These are phyloP conservation scores for Calonectria hongkongensis DNA, from an alignment of 2,329 filamentous ascomycete genomes.

Conservation along the genomic window DNA sequence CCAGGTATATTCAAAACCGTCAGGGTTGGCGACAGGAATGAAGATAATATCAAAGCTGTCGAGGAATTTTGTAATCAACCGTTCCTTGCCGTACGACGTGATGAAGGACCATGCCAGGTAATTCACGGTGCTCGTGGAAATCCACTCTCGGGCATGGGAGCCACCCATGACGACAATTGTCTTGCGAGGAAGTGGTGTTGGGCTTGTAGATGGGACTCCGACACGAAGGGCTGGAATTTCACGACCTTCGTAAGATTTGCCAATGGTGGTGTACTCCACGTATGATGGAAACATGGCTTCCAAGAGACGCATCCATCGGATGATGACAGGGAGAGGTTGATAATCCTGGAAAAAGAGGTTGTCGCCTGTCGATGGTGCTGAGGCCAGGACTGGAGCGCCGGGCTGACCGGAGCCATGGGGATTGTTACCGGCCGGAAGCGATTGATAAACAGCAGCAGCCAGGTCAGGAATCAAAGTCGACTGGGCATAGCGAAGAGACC, in stretches of 20 bases:
- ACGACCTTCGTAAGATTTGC: constrained; percentile 90
- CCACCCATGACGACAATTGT: constrained; percentile 90
- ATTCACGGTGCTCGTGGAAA: constrained; percentile 91
- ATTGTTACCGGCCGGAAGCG: constrained; percentile 53
- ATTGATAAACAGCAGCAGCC: constrained; percentile 82
- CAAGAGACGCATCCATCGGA: constrained; percentile 94
- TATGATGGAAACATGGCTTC: constrained; percentile 92
- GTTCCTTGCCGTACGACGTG: constrained; percentile 85
- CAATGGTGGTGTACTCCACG: constrained; percentile 83
- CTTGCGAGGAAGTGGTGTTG: constrained; percentile 73
- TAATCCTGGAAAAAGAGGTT: constrained; percentile 96
- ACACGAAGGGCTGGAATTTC: constrained; percentile 89
- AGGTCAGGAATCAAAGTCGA: constrained; percentile 87
- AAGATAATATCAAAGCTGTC: constrained; percentile 92
- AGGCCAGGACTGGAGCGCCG: constrained; percentile 55
- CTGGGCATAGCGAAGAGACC: constrained; percentile 82
- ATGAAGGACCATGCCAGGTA: constrained; percentile 94
- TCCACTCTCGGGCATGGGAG: constrained; percentile 97
- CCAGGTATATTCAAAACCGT: constrained; percentile 97
- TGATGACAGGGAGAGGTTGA: constrained; percentile 87
- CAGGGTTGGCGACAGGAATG: constrained; percentile 91
- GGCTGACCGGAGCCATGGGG: constrained; percentile 50
- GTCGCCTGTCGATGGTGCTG: constrained; percentile 65
- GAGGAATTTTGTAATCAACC: constrained; percentile 83
- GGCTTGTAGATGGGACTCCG: constrained; percentile 72